Evolutionary conservation across 78 protist species (phyloP).

Genomic region (Dictyostelium intermedium): DNA sequence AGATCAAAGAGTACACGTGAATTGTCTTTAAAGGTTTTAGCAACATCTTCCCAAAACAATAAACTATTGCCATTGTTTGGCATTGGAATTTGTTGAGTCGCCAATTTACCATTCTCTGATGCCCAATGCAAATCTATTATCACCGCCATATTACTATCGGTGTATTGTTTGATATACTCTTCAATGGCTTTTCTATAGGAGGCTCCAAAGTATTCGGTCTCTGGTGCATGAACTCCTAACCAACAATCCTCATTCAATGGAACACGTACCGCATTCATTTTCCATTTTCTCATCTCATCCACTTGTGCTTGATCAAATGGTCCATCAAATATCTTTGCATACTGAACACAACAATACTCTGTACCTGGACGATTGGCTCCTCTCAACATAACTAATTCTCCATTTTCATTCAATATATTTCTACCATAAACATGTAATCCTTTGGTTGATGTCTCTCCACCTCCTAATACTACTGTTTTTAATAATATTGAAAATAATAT

Average conservation of each 20-base stretch:
- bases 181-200: slow-evolving; percentile 11
- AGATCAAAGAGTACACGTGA: slow-evolving; percentile 42
- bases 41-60: slow-evolving; percentile 50
- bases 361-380: slow-evolving; percentile 78
- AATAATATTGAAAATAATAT: not conserved
- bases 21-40: slow-evolving; percentile 1
- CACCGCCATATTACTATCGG: slow-evolving; percentile 48
- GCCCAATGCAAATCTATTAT: slow-evolving; percentile 72
- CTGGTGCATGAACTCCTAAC: slow-evolving; percentile 49
- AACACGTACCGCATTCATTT: slow-evolving; percentile 48
- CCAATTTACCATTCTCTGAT: slow-evolving; percentile 5
- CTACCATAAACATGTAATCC: slow-evolving; percentile 54
- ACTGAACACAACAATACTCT: slow-evolving; percentile 69
- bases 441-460: slow-evolving; percentile 18
- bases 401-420: slow-evolving; percentile 10
- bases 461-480: not conserved
- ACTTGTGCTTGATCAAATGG: slow-evolving; percentile 28
- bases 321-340: slow-evolving; percentile 55
- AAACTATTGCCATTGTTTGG: slow-evolving; percentile 5
- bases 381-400: slow-evolving; percentile 16
- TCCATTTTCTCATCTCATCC: slow-evolving; percentile 43
- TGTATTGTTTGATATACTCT: slow-evolving; percentile 10
- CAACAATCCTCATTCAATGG: slow-evolving; percentile 78
- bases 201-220: slow-evolving; percentile 37
- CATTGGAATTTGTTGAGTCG: slow-evolving; percentile 68